Conservation (phyloP, 73 alveolate species). For the Tetrahymena thermophila region DNA sequence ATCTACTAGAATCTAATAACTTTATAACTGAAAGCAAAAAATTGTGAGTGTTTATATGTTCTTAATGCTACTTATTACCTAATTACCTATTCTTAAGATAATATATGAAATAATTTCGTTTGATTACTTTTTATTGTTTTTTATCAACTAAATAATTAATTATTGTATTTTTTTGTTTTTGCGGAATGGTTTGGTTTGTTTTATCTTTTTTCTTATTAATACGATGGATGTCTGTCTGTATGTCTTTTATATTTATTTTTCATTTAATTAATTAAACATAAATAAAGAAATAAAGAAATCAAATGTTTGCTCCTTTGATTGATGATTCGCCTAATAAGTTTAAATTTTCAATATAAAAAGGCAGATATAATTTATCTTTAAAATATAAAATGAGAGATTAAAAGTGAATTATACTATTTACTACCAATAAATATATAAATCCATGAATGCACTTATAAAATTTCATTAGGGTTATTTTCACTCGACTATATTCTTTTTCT, state of each 20-base stretch:
- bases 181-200: not conserved
- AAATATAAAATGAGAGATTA: not conserved
- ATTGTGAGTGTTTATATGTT: not conserved
- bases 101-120: not conserved
- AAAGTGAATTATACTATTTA: not conserved
- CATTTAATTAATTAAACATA: too few species aligned
- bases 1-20: not conserved
- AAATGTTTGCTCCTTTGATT: not conserved
- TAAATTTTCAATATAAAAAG: not conserved
- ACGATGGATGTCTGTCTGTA: not conserved
- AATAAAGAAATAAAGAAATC: not conserved
- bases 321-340: not conserved
- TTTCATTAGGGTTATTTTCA: not conserved
- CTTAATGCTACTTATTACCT: not conserved
- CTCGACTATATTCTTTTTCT: not conserved
- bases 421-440: not conserved
- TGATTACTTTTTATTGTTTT: not conserved
- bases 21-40: too few species aligned
- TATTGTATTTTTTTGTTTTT: not conserved
- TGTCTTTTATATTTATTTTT: not conserved
- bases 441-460: not conserved
- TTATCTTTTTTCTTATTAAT: not conserved
- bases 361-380: not conserved
- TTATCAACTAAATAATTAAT: not conserved
- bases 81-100: not conserved